Base-by-base conservation (phyloP, 2,329 filamentous ascomycete species). In the Mariannaea elegans region DNA sequence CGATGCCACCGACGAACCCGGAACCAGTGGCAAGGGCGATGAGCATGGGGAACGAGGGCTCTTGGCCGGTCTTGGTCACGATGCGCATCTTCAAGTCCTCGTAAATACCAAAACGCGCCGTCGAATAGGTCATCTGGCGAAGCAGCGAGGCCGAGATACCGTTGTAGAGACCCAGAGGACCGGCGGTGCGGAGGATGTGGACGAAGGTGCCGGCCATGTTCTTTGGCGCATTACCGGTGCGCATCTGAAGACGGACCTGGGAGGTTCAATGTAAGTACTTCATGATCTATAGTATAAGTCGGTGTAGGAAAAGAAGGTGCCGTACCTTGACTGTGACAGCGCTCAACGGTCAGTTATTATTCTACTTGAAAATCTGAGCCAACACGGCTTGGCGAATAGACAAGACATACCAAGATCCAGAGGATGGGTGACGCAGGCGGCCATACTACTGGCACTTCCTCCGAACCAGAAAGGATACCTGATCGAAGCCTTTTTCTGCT, bases 81-180 rank as follows among this genome's bases (percentile, higher is more conserved):
- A 75, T 65, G 50, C 84, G 85, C 21, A 85, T 80, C 80, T 99
- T 99, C 60, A 98, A 83, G 68, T 97, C 89, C 79, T 98, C 95
- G 82, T 99, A 99, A 65, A 97, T 88, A 65, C 93, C 95, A 80
- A 99, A 99, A 47, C 95, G 92, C 34, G 93, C 95, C 49, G 95
- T 99, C 60, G 91, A 95, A 82, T 99, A 99, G 60, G 95, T 98
- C 68, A 94, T 85, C 81, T 98, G 95, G 65, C 95, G 94, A 58
- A 98, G 85, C 47, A 98, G 86, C 56, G 94, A 95, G 67, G 95
- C 95, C 2, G 94, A 96, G 59, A 98, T 88, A 80, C 95, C 95
- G 72, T 86, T 90, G 79, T 99, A 99, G 46, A 99, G 85, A 24
- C 93, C 94, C 27, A 83, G 77, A n/a, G 91, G 64, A 36, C 94